Percentiles rank a stretch among this genome's conserved stretches.
These are phyloP conservation scores for Pseudogymnoascus sp. DNA, from an alignment of 2,329 filamentous ascomycete species.

Conservation along the genomic window DNA sequence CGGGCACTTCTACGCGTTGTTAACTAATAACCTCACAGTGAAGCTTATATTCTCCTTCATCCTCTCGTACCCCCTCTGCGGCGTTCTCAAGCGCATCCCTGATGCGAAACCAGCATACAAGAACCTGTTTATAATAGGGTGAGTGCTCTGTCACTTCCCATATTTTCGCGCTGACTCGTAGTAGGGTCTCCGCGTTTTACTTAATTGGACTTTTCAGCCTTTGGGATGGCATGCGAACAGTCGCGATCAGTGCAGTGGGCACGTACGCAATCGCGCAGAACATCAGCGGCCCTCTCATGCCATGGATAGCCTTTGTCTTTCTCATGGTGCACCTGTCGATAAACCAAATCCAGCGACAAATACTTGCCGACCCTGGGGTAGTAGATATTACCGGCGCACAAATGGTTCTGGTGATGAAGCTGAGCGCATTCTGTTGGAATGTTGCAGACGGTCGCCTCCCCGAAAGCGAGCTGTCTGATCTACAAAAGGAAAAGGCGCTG, in stretches of 20 bases:
- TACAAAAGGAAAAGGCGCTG: conserved; percentile 76
- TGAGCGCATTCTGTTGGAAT: conserved; percentile 96
- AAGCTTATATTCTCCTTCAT: conserved; percentile 90
- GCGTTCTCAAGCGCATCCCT: conserved; percentile 78
- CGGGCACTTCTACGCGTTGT: not conserved
- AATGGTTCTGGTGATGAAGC: conserved; percentile 98
- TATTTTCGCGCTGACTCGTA: conserved; percentile 3
- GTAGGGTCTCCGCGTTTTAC: conserved; percentile 75
- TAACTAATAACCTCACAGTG: conserved; percentile 45
- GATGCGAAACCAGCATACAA: conserved; percentile 76
- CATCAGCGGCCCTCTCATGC: conserved; percentile 86
- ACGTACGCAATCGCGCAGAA: conserved; percentile 78
- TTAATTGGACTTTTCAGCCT: conserved; percentile 88
- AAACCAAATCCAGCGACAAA: conserved; percentile 78
- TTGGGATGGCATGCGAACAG: conserved; percentile 72
- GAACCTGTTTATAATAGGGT: conserved; percentile 80
- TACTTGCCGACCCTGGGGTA: conserved; percentile 51
- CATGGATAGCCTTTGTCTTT: conserved; percentile 91
- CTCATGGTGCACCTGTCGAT: conserved; percentile 93
- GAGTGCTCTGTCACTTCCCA: conserved; percentile 23
- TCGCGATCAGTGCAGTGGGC: conserved; percentile 69
- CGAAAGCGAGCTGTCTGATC: conserved; percentile 69
- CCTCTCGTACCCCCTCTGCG: conserved; percentile 85
- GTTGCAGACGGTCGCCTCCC: conserved; percentile 83
- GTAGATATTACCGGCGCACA: conserved; percentile 92